Conservation (phyloP, 441 rosid genomes). For the Isatis lusitanica region DNA sequence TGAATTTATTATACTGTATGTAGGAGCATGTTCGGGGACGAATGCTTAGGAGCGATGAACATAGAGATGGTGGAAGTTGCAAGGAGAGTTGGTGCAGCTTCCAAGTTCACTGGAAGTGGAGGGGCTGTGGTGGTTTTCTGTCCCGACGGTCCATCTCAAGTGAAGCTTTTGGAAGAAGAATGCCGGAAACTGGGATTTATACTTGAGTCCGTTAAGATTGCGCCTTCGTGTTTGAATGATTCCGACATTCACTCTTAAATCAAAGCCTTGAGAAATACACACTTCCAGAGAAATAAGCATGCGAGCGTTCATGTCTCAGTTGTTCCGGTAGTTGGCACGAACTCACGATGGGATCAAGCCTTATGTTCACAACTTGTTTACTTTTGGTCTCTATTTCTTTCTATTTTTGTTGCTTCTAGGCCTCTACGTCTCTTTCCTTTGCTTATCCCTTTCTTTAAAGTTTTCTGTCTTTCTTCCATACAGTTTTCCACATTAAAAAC, state of each 20-base stretch:
- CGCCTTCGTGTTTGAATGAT: conserved; percentile 50
- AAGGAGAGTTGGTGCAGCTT: conserved; percentile 73
- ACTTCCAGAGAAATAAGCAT: conserved; percentile 5
- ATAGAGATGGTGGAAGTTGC: conserved; percentile 92
- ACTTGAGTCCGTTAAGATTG: conserved; percentile 56
- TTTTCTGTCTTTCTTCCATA: not conserved
- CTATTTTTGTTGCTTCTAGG: not conserved
- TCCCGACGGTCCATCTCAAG: conserved; percentile 68
- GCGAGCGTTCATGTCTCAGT: not conserved
- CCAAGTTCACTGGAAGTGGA: conserved; percentile 94
- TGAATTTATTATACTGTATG: not conserved
- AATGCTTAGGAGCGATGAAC: conserved; percentile 68
- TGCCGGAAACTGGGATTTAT: conserved; percentile 68
- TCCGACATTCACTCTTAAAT: conserved; percentile 45
- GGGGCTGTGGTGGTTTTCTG: conserved; percentile 90
- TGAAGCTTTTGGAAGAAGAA: conserved; percentile 62
- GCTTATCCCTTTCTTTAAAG: not conserved
- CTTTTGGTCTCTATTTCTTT: not conserved
- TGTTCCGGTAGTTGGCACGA: not conserved
- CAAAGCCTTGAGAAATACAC: conserved; percentile 8
- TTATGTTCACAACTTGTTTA: not conserved
- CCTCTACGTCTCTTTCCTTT: not conserved
- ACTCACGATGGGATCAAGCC: not conserved
- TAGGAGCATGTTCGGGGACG: conserved; percentile 89
- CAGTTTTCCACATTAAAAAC: not conserved